Evolutionary conservation across 2,329 filamentous ascomycete genomes (phyloP), one percentile per base, ranked within the genome.

Genomic region (Leptodontidium sp.): DNA sequence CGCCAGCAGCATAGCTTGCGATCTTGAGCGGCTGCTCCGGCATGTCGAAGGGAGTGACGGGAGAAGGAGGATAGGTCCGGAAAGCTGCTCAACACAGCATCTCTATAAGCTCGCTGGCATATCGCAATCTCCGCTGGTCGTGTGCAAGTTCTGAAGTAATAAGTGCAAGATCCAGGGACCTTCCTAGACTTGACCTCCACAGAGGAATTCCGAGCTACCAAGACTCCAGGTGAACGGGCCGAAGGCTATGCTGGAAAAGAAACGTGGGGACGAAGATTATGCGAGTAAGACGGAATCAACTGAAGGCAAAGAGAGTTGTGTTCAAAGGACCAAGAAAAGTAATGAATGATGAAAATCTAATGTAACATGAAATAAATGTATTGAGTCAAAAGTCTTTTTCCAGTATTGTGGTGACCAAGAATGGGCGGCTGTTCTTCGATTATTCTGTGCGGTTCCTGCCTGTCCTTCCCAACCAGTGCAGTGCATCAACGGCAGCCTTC

Each of bases 1-100:
- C 96, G 75, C 95, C 95, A 69, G 95, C 96, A 77, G 96, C 96
- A 82, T 99, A 99, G 55, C 93, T 93, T 75, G 93, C 93, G 76
- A 96, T 91, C 8, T 91, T 94, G 68, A 93, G 86, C 66, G 90
- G 90, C 83, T 91, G 94, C 79, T 96, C 92, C 76, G 91, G 92
- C 93, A 96, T 95, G 11, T 68, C 70, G 75, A 67, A 57, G 66
- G 53, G 21, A 45, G 17, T 55, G 26, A 17, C 21, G n/a, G 49
- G n/a, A 45, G 49, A 43, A 64, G 59, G 61, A 65, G 47, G 21
- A 55, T 24, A n/a, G 47, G 35, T 53, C 32, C 26, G 21, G 47
- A 52, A 45, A 38, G 47, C 24, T 55, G 47, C 35, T 55, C 49
- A 53, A 29, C 57, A 64, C 45, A 45, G 15, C 62, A 57, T 47